Base-by-base conservation (phyloP, 192 early-diverging fungal genomes). In the Podila verticillata region DNA sequence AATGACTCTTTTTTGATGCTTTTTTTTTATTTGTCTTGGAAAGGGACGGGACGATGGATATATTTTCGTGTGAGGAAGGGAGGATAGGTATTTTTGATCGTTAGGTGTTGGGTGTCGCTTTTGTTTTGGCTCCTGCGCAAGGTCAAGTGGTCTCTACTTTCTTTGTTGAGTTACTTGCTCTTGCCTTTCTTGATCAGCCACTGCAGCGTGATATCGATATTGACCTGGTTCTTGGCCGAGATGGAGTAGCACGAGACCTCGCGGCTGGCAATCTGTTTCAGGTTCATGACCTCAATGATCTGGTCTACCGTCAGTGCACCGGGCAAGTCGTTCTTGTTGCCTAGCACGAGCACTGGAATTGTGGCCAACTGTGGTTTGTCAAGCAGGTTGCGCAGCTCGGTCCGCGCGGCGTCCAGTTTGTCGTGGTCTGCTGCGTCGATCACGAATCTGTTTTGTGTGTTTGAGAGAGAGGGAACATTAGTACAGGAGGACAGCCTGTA, bases 181-280 rank as follows among this genome's bases (percentile, higher is more conserved):
- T 90, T 90, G 35, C 89, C 89, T 64, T 90, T 90, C 87, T 97
- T 96, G 75, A 96, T 98, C 73, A 99, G 84, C 97, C 98, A 99
- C 72, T 98, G 93, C 36, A 99, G 86, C 20, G 96, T 98, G 39
- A 96, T 87, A 83, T 99, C 98, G 72, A 99, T 99, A 81, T 98
- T 98, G 74, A 95, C 92, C 72, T 95, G 90, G 73, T 98, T 98
- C 85, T 99, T 99, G 31, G 97, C 96, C 19, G 97, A 99, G 66
- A 98, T 97, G 12, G 96, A 98, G 83, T 99, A 99, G 85, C 96
- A 98, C 9, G 96, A 93, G 32, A 99, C 97, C 82, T 99, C 98
- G 24, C 98, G 90, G 72, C 92, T 92, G 28, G 92, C 92, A 74
- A 98, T 97, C 19, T 89, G 86, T 81, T 95, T 94, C 72, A 99